Conservation (phyloP, 139 green algal genomes). For the Asterochloris sp. region DNA sequence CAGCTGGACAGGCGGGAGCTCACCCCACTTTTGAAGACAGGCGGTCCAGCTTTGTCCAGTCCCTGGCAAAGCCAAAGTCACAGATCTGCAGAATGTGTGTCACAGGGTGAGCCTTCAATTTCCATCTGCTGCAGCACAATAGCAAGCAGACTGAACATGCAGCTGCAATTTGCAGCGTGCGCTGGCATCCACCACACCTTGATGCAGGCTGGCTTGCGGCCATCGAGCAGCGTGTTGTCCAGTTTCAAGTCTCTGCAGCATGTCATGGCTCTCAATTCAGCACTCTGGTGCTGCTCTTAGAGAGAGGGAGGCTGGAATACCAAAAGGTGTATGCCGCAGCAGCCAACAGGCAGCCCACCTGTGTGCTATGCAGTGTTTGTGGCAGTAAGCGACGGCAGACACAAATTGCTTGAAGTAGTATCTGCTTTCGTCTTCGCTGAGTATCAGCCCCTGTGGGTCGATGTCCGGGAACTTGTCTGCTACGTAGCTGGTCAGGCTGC, state of each 20-base stretch:
- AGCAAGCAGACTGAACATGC: neutral
- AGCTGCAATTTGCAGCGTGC: neutral
- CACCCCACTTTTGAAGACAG: constrained; percentile 4
- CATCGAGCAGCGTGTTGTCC: constrained; percentile 52
- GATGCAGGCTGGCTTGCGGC: constrained; percentile 17
- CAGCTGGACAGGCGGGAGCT: neutral
- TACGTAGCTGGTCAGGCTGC: constrained; percentile 19
- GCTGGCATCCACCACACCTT: neutral
- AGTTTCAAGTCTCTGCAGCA: constrained; percentile 66
- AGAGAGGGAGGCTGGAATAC: neutral
- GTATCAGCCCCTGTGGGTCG: constrained; percentile 2
- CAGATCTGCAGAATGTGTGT: constrained; percentile 18
- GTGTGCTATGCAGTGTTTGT: constrained; percentile 28
- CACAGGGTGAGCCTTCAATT: too few species aligned
- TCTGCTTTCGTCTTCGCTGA: constrained; percentile 30
- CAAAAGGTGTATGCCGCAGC: neutral
- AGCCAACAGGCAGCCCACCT: constrained; percentile 10
- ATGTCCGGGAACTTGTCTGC: neutral
- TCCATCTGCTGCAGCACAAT: too few species aligned
- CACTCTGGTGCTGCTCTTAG: neutral
- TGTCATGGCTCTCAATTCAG: neutral
- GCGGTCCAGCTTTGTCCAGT: constrained; percentile 9
- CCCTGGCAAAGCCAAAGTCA: constrained; percentile 33
- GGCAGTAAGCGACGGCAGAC: constrained; percentile 35
- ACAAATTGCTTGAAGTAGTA: constrained; percentile 45